Evolutionary conservation across 371 early-diverging fungal species (phyloP).

Genomic region (Syncephalis plumigaleata): DNA sequence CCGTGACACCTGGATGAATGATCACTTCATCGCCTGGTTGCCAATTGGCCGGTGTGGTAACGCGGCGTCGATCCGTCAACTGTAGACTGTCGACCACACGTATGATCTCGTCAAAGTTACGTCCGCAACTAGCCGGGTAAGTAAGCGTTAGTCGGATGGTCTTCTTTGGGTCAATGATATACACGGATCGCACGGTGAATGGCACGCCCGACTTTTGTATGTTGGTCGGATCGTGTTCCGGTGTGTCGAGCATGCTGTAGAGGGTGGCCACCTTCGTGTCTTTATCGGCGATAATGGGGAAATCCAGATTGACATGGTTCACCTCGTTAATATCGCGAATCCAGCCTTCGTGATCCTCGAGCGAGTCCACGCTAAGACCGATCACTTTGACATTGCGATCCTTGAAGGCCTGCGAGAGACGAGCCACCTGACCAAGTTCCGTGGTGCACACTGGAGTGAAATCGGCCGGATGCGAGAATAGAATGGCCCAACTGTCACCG

Average conservation of each 20-base stretch:
- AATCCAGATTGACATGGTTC: conserved; percentile 48
- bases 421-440: conserved; percentile 82
- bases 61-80: conserved; percentile 64
- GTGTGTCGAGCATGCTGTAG: conserved; percentile 87
- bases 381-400: conserved; percentile 76
- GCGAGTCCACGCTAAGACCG: conserved; percentile 76
- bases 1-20: conserved; percentile 66
- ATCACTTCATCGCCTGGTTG: conserved; percentile 74
- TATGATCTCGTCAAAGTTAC: conserved; percentile 91
- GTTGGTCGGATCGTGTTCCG: conserved; percentile 74
- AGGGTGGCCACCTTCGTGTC: conserved; percentile 65
- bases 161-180: conserved; percentile 86
- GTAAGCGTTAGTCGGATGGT: conserved; percentile 71
- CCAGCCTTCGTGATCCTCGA: conserved; percentile 72
- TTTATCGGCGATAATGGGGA: conserved; percentile 89
- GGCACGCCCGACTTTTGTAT: conserved; percentile 65
- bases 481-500: conserved; percentile 71
- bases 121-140: conserved; percentile 77
- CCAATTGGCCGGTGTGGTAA: conserved; percentile 94
- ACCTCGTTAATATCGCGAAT: conserved; percentile 81
- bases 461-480: conserved; percentile 93
- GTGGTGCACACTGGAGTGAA: conserved; percentile 94
- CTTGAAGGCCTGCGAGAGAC: conserved; percentile 53
- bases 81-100: conserved; percentile 85
- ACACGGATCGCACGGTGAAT: conserved; percentile 87